Conservation (phyloP, 1,284 basidiomycete species). For the Cutaneotrichosporon cutaneum region DNA sequence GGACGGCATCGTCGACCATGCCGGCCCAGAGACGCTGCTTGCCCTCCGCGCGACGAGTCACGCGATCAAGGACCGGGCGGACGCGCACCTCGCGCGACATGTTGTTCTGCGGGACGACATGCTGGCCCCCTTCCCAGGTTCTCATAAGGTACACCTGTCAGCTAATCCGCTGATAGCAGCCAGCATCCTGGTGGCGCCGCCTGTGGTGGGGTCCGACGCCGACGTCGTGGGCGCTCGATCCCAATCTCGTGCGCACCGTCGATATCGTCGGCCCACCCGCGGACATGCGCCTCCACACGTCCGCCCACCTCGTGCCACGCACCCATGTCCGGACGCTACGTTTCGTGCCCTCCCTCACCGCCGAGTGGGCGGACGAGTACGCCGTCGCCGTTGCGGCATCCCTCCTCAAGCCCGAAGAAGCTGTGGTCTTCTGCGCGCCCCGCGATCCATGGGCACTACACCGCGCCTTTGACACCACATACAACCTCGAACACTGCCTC, state of each 20-base stretch:
- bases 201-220: neutral
- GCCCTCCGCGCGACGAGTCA: neutral
- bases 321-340: neutral
- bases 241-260: neutral
- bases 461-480: constrained; percentile 5
- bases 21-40: neutral
- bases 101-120: neutral
- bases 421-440: neutral
- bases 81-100: neutral
- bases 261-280: neutral
- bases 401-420: neutral
- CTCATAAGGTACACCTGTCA: neutral
- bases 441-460: neutral
- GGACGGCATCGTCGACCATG: neutral
- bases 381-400: constrained; percentile 1
- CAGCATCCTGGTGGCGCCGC: neutral
- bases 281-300: neutral
- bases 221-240: neutral
- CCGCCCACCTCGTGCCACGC: neutral
- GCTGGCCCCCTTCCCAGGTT: neutral
- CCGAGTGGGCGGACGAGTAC: constrained; percentile 5
- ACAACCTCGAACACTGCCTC: constrained; percentile 6
- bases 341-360: neutral
- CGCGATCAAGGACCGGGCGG: neutral
- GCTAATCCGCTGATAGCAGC: neutral